Evolutionary conservation across 345 rosid genomes (phyloP).

Genomic region (Raphanus sativus): DNA sequence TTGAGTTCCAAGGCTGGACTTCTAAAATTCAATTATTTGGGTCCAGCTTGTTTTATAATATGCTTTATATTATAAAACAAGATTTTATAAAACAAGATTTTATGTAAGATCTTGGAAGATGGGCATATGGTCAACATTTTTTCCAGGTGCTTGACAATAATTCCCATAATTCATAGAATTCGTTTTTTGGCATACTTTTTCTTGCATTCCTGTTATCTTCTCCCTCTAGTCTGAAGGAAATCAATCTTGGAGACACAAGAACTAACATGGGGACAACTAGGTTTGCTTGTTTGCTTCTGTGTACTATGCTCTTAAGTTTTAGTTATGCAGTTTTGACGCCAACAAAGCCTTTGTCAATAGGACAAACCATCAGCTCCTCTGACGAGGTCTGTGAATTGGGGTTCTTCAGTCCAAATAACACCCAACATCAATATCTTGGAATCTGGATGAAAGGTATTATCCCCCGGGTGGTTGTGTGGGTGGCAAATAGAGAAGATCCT

Average conservation of each 20-base stretch:
- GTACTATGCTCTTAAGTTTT: not conserved
- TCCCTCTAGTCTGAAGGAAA: not conserved
- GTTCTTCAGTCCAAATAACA: conserved; percentile 29
- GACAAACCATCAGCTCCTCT: conserved; percentile 22
- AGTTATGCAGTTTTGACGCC: conserved; percentile 13
- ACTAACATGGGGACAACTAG: not conserved
- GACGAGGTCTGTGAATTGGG: conserved; percentile 34
- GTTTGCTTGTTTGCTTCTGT: conserved; percentile 16
- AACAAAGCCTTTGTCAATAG: conserved; percentile 21
- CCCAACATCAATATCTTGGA: conserved; percentile 37
- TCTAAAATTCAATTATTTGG: not conserved
- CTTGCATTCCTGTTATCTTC: not conserved
- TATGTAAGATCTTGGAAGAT: conserved; percentile 4
- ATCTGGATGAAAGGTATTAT: conserved; percentile 41
- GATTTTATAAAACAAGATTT: not conserved
- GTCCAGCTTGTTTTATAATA: not conserved
- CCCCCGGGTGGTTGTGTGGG: conserved; percentile 40
- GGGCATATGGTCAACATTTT: not conserved
- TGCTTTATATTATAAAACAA: no score
- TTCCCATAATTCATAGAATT: not conserved
- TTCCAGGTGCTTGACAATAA: not conserved
- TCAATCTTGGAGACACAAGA: not conserved
- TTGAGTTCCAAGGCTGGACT: not conserved
- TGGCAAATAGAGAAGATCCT: conserved; percentile 48
- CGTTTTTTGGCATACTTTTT: not conserved